Percentiles rank a stretch among this genome's conserved stretches.
Conservation (phyloP, 257 asterid species). For the Linderniella brevidens region DNA sequence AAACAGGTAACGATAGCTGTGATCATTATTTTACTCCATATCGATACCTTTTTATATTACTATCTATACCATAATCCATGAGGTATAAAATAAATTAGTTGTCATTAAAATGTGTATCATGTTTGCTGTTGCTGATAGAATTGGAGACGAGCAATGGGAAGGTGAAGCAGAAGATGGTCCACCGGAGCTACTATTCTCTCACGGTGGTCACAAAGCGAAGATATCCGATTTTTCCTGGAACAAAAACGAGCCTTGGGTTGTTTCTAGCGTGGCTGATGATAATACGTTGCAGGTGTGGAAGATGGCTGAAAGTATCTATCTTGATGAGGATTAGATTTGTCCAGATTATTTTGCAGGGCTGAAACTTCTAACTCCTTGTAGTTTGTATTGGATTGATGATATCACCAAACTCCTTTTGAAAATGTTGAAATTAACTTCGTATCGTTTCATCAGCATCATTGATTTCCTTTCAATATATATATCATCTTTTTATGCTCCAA, state of each 20-base stretch:
- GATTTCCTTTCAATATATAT: too few species aligned
- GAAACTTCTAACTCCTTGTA: background rate
- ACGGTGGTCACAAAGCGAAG: conserved; percentile 91
- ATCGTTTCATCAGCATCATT: too few species aligned
- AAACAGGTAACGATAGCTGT: conserved; percentile 35
- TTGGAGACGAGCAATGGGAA: conserved; percentile 94
- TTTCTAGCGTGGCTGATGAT: conserved; percentile 92
- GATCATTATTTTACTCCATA: too few species aligned
- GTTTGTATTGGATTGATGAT: too few species aligned
- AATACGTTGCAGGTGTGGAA: conserved; percentile 85
- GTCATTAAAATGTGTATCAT: background rate
- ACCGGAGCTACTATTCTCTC: conserved; percentile 87
- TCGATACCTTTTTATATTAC: too few species aligned
- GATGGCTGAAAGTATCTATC: conserved; percentile 78
- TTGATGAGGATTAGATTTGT: conserved; percentile 40
- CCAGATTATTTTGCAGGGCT: background rate
- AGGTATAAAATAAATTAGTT: too few species aligned
- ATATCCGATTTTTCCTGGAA: conserved; percentile 94
- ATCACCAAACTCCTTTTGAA: too few species aligned
- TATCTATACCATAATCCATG: too few species aligned
- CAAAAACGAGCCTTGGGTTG: conserved; percentile 72
- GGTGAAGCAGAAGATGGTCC: conserved; percentile 99
- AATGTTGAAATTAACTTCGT: too few species aligned
- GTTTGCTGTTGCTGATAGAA: conserved; percentile 23
- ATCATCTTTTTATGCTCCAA: too few species aligned